Evolutionary conservation across 2,329 filamentous ascomycete species (phyloP).

Genomic region (Fusarium mundagurra): DNA sequence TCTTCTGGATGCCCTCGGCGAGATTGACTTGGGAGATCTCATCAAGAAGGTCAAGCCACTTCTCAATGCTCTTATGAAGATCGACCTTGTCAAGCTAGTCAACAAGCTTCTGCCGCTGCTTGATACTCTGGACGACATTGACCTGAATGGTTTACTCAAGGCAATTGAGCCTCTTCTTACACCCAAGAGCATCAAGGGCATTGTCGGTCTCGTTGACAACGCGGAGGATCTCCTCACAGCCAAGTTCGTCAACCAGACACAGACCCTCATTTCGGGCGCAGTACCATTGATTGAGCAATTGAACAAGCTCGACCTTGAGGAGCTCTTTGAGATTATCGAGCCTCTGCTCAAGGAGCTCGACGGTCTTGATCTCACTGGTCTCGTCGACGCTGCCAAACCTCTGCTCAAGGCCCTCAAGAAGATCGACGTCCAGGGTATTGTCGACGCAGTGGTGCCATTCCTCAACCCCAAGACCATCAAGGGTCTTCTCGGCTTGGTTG

Average conservation of each 20-base stretch:
- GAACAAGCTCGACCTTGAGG: constrained; percentile 50
- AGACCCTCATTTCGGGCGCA: constrained; percentile 50
- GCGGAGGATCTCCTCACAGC: constrained; percentile 51
- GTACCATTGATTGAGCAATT: constrained; percentile 51
- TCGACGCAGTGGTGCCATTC: constrained; percentile 52
- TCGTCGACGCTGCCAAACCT: constrained; percentile 50
- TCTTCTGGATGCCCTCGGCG: constrained; percentile 46
- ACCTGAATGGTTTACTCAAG: constrained; percentile 48
- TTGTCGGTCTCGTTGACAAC: constrained; percentile 50
- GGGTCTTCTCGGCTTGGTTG: constrained; percentile 43
- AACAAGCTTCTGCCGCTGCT: constrained; percentile 47
- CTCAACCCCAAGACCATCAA: constrained; percentile 54
- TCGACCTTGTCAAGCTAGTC: constrained; percentile 45
- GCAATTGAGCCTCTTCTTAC: constrained; percentile 49
- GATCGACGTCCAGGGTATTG: constrained; percentile 50
- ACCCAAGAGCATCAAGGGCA: constrained; percentile 46
- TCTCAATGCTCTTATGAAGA: constrained; percentile 43
- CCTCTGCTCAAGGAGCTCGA: constrained; percentile 50
- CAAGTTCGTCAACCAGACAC: constrained; percentile 54
- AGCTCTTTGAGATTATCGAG: constrained; percentile 48
- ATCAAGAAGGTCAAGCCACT: constrained; percentile 45
- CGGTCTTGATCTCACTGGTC: constrained; percentile 48
- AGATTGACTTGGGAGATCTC: constrained; percentile 48
- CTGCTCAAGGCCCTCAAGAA: constrained; percentile 50
- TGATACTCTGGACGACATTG: constrained; percentile 46